Evolutionary conservation across 1,284 basidiomycete genomes (phyloP).

Genomic region (Pisolithus thermaeus): DNA sequence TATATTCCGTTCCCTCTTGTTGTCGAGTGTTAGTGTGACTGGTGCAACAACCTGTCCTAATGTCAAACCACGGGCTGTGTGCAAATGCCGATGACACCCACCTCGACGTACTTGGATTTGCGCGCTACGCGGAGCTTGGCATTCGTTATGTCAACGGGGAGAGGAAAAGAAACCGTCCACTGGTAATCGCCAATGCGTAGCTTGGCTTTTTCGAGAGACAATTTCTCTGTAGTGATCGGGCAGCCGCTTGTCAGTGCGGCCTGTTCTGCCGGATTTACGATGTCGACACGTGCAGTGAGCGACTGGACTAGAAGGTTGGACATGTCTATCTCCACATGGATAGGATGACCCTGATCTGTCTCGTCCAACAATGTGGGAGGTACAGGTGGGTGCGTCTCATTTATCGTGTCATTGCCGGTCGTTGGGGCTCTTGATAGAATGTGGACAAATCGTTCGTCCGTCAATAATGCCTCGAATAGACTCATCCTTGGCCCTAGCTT

Average conservation of each 20-base stretch:
- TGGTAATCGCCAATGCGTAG: constrained; percentile 15
- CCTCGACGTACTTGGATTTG: constrained; percentile 50
- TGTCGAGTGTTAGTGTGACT: no score
- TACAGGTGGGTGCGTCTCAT: background rate
- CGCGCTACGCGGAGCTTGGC: constrained; percentile 42
- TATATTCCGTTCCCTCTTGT: no score
- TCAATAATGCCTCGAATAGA: constrained; percentile 28
- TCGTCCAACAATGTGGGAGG: background rate
- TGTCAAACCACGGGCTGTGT: background rate
- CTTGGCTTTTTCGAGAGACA: background rate
- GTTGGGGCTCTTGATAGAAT: constrained; percentile 23
- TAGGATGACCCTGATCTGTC: constrained; percentile 3
- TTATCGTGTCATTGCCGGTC: background rate
- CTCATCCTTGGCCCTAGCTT: constrained; percentile 19
- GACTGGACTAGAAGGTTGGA: constrained; percentile 13
- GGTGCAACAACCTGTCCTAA: background rate
- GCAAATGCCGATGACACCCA: constrained; percentile 16
- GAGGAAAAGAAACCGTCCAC: constrained; percentile 19
- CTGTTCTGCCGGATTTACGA: constrained; percentile 17
- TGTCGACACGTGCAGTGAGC: constrained; percentile 15
- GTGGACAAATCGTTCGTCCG: constrained; percentile 29
- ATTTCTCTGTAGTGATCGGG: constrained; percentile 14
- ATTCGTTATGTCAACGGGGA: constrained; percentile 30
- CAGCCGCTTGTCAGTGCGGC: constrained; percentile 14
- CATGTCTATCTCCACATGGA: no score